phyloP scores from a whole-genome alignment of 495 filamentous ascomycete species.

The Penicillium mononematosum region DNA sequence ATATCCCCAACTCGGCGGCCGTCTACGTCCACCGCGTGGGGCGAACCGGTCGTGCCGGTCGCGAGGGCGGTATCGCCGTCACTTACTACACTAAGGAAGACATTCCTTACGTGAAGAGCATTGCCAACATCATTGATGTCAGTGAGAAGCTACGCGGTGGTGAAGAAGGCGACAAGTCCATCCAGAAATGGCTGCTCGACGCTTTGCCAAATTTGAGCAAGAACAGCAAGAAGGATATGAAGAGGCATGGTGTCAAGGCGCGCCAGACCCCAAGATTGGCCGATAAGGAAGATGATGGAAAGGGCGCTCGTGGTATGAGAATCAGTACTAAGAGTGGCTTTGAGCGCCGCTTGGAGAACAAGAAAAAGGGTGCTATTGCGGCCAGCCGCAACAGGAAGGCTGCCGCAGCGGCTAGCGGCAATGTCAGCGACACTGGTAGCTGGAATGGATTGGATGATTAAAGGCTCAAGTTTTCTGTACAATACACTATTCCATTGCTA shows the following conservation, averaged over 20 bases:
- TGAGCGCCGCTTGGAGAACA: conserved; percentile 76
- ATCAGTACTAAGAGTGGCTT: conserved; percentile 94
- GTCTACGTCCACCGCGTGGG: conserved; percentile 93
- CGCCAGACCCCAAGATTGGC: conserved; percentile 48
- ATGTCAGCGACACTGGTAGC: conserved; percentile 42
- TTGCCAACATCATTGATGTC: conserved; percentile 86
- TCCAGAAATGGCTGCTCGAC: conserved; percentile 88
- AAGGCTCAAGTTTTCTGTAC: conserved; percentile 10
- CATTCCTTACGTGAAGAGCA: conserved; percentile 81
- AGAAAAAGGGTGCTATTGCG: conserved; percentile 66
- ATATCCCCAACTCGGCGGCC: conserved; percentile 83
- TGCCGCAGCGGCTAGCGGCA: conserved; percentile 33
- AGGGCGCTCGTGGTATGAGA: conserved; percentile 40
- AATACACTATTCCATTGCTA: conserved; percentile 3
- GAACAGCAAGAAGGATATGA: conserved; percentile 77
- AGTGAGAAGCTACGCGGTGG: conserved; percentile 64
- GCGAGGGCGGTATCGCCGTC: conserved; percentile 85
- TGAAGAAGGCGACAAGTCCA: conserved; percentile 43
- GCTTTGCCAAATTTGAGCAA: conserved; percentile 79
- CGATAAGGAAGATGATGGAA: conserved; percentile 44
- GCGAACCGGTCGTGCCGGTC: conserved; percentile 83
- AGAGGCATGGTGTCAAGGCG: conserved; percentile 77
- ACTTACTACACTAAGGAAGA: conserved; percentile 96
- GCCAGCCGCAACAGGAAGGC: conserved; percentile 65
- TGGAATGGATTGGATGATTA: conserved; percentile 70